These are phyloP conservation scores for Cladorrhinum samala DNA, from an alignment of 495 filamentous ascomycete species.

Conservation along the genomic window DNA sequence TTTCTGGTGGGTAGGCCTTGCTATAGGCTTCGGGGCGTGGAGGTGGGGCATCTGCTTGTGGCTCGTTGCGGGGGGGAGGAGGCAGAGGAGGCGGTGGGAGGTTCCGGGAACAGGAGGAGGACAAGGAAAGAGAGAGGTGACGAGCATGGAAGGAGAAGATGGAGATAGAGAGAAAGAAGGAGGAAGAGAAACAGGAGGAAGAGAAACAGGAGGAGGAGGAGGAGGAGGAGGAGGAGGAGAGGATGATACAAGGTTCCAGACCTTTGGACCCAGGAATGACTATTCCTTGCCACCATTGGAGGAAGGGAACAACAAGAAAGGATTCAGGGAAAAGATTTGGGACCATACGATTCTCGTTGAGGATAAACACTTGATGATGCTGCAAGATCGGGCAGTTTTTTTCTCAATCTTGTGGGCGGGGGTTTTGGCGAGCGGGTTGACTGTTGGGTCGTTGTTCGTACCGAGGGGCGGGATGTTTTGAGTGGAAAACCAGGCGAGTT, in stretches of 20 bases:
- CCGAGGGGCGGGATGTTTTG: constrained; percentile 15
- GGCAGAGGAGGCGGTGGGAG: constrained; percentile 67
- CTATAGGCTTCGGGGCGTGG: constrained; percentile 52
- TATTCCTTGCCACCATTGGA: constrained; percentile 49
- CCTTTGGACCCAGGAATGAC: constrained; percentile 26
- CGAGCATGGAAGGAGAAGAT: neutral
- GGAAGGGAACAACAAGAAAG: constrained; percentile 49
- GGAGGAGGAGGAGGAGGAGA: constrained; percentile 18
- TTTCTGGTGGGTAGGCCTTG: constrained; percentile 55
- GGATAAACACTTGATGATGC: constrained; percentile 54
- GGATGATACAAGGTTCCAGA: constrained; percentile 44
- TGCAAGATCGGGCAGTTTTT: constrained; percentile 60
- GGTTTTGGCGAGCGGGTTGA: constrained; percentile 26
- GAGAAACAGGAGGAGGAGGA: neutral
- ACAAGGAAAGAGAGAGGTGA: neutral
- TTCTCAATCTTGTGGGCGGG: constrained; percentile 38
- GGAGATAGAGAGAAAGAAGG: neutral
- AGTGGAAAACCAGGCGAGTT: neutral
- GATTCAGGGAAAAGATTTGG: constrained; percentile 55
- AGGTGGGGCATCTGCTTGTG: constrained; percentile 62
- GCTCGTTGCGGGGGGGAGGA: constrained; percentile 50
- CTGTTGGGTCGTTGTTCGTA: constrained; percentile 26
- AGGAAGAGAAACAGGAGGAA: neutral
- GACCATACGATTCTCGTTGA: constrained; percentile 56
- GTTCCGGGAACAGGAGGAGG: neutral